Conservation (phyloP, 2,329 filamentous ascomycete genomes). For the Aspergillus pseudotamarii region DNA sequence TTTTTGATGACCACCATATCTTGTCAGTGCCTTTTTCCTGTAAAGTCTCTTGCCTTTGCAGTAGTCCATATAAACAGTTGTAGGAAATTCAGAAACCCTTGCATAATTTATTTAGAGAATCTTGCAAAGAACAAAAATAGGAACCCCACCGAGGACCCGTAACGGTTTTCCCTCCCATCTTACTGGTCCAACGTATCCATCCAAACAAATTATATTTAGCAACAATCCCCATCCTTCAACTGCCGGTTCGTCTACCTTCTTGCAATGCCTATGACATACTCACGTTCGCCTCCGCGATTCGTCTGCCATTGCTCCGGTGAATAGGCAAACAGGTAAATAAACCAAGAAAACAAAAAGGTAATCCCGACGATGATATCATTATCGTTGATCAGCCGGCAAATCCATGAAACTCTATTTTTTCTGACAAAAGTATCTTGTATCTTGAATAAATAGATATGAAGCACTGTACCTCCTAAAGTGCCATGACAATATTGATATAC, state of each 20-base stretch:
- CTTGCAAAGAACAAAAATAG: not conserved
- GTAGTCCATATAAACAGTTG: not conserved
- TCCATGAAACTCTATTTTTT: not conserved
- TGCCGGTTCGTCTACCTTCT: not conserved
- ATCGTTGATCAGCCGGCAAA: not conserved
- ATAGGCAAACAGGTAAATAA: not conserved
- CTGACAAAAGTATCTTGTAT: not conserved
- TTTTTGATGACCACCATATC: not conserved
- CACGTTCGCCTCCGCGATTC: not conserved
- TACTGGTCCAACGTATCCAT: not conserved
- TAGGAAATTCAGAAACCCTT: not conserved
- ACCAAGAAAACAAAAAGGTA: not conserved
- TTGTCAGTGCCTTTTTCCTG: not conserved
- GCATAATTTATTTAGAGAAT: not conserved
- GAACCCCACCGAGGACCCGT: not conserved
- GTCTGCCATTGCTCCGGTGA: not conserved
- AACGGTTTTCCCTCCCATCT: not conserved
- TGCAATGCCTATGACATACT: not conserved
- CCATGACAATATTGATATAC: too few species aligned
- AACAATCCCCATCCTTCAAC: not conserved
- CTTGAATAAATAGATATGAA: not conserved
- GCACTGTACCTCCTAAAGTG: not conserved
- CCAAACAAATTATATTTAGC: conserved; percentile 1
- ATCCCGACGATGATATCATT: not conserved
- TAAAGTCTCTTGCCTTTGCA: not conserved